Evolutionary conservation across 2,329 filamentous ascomycete species (phyloP), one percentile per base, ranked within the genome.

Genomic region (Basipetospora sp.): DNA sequence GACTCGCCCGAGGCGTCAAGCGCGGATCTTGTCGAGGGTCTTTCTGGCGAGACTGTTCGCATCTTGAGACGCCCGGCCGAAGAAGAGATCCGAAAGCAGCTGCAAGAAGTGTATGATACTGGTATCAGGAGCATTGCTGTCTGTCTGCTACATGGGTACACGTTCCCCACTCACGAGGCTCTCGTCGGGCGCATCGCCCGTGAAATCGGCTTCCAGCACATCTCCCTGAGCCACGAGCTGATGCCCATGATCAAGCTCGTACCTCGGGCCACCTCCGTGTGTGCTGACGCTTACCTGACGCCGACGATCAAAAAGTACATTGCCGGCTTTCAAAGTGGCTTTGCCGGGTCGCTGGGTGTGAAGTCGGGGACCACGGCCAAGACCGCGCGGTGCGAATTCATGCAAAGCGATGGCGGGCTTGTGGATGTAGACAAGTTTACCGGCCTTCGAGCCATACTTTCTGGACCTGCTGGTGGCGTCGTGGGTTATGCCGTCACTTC

Each of bases 401-500:
- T 94, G 86, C 85, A 94, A 55, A 86, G 80, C 8, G 83, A 92
- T 45, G 84, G 83, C 16, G 74, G 75, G 0, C 54, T 79, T 2
- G 73, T 79, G 0, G 80, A 86, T 44, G 80, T 86, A 0, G 76
- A 82, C 40, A 77, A 74, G 45, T 93, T 94, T 51, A 87, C 82
- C 0, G 87, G 87, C 0, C 61, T 94, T 4, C 77, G 80, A 48
- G 85, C 85, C 3, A 92, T 94, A 42, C 54, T 94, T 2, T 92
- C 84, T 1, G 87, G 87, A 0, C 87, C 87, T 2, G 87, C 87
- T n/a, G 87, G 86, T 22, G 87, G 87, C 29, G 87, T 94, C 0
- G 86, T 94, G 1, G 87, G 87, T 4, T 94, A 94, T 54, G 86
- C 87, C 14, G 74, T 88, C 15, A 94, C 88, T 0, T 90, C 81